These are phyloP conservation scores for Fusarium buxicola DNA, from an alignment of 2,329 filamentous ascomycete species.

Conservation along the genomic window DNA sequence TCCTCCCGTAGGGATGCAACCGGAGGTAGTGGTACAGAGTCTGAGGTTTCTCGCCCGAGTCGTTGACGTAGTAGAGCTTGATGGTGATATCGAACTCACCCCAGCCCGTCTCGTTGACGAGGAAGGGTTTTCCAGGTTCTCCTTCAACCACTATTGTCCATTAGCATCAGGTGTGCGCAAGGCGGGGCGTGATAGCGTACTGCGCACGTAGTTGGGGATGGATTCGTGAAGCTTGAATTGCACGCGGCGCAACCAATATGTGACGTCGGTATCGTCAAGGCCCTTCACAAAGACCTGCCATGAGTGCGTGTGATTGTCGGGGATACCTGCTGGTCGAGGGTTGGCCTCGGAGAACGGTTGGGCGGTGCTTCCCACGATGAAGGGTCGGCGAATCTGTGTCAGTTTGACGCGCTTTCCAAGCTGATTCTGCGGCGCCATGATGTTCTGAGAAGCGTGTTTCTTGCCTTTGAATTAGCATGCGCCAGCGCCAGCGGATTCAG, in stretches of 20 bases:
- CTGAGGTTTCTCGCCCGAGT: slow-evolving; percentile 92
- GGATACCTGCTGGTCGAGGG: slow-evolving; percentile 79
- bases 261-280: slow-evolving; percentile 88
- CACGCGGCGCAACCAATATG: slow-evolving; percentile 95
- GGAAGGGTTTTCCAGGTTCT: slow-evolving; percentile 75
- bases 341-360: slow-evolving; percentile 82
- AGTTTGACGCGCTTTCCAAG: slow-evolving; percentile 74
- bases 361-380: slow-evolving; percentile 84
- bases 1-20: slow-evolving; percentile 88
- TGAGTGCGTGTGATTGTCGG: slow-evolving; percentile 93
- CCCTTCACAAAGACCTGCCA: slow-evolving; percentile 97
- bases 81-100: slow-evolving; percentile 98
- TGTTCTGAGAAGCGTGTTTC: not conserved
- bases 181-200: slow-evolving; percentile 53
- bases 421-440: slow-evolving; percentile 70
- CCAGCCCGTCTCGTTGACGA: slow-evolving; percentile 94
- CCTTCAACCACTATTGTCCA: slow-evolving; percentile 72
- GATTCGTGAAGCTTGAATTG: slow-evolving; percentile 99
- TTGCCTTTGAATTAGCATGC: not conserved
- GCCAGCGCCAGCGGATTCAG: slow-evolving; percentile 1
- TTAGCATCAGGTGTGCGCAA: slow-evolving; percentile 30
- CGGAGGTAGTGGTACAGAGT: slow-evolving; percentile 95
- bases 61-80: slow-evolving; percentile 90
- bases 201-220: slow-evolving; percentile 90
- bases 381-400: slow-evolving; percentile 72